Conservation (phyloP, 2,329 filamentous ascomycete genomes). For the Pseudocercospora musae region DNA sequence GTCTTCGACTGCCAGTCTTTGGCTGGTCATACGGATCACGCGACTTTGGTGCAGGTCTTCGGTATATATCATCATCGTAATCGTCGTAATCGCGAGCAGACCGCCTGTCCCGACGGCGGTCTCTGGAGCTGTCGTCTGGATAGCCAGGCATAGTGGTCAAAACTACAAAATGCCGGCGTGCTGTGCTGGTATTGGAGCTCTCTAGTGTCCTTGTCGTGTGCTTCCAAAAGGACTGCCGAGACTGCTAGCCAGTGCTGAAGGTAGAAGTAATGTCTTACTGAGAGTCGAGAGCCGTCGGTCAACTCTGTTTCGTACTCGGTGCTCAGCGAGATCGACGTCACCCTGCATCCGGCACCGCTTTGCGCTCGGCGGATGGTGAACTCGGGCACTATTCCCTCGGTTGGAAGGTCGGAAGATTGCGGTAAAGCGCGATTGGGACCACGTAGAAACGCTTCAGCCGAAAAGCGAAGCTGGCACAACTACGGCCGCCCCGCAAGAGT, state of each 20-base stretch:
- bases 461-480: not conserved
- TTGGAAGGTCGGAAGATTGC: not conserved
- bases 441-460: not conserved
- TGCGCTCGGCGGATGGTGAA: not conserved
- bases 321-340: slow-evolving; percentile 14
- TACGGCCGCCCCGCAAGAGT: not conserved
- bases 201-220: not conserved
- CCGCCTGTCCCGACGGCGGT: slow-evolving; percentile 17
- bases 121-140: slow-evolving; percentile 19
- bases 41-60: slow-evolving; percentile 15
- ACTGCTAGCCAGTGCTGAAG: slow-evolving; percentile 6
- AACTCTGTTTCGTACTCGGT: not conserved
- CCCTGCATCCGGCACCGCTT: slow-evolving; percentile 2
- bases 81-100: slow-evolving; percentile 19
- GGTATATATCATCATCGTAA: slow-evolving; percentile 20
- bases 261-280: slow-evolving; percentile 7
- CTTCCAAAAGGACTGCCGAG: not conserved
- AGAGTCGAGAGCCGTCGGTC: slow-evolving; percentile 4
- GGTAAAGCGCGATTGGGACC: not conserved
- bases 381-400: not conserved
- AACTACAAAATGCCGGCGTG: not conserved
- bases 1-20: slow-evolving; percentile 11
- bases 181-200: not conserved
- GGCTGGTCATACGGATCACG: slow-evolving; percentile 17
- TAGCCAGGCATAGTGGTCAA: slow-evolving; percentile 18